These are phyloP conservation scores for Thalassiosira livingstoniorum DNA, from an alignment of 352 stramenopile species.

Conservation along the genomic window DNA sequence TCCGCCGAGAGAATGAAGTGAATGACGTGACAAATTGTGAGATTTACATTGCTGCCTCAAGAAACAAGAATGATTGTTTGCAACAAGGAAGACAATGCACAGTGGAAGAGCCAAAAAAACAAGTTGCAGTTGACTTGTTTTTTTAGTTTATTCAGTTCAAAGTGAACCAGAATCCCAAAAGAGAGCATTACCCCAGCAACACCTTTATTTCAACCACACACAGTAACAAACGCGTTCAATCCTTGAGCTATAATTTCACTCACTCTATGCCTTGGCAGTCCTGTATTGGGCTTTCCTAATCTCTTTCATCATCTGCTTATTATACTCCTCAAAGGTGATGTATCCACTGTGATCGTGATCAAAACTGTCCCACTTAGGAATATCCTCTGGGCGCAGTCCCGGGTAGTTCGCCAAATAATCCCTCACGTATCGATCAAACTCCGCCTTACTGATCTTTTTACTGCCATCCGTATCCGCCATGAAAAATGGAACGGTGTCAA, in stretches of 20 bases:
- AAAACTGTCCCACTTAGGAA: slow-evolving; percentile 63
- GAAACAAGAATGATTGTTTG: no score
- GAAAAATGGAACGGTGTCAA: slow-evolving; percentile 64
- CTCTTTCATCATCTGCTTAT: slow-evolving; percentile 67
- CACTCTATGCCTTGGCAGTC: slow-evolving; percentile 39
- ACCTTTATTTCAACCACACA: no score
- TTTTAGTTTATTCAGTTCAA: no score
- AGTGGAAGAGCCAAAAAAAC: no score
- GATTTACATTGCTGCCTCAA: no score
- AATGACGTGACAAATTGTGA: no score
- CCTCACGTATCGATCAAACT: slow-evolving; percentile 65
- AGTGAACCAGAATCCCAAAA: no score
- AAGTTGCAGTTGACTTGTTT: no score
- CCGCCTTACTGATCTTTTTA: slow-evolving; percentile 64
- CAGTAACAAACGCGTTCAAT: no score
- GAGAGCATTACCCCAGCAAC: no score
- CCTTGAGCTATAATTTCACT: neutral
- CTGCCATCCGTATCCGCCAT: slow-evolving; percentile 65
- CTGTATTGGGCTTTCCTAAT: slow-evolving; percentile 66
- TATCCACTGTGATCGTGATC: slow-evolving; percentile 62
- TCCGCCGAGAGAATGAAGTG: no score
- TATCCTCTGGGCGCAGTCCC: slow-evolving; percentile 54
- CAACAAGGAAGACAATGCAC: no score
- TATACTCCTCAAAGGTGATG: slow-evolving; percentile 69
- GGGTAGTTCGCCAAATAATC: slow-evolving; percentile 67